Evolutionary conservation across 2,329 filamentous ascomycete species (phyloP).

Genomic region (Septoria linicola): DNA sequence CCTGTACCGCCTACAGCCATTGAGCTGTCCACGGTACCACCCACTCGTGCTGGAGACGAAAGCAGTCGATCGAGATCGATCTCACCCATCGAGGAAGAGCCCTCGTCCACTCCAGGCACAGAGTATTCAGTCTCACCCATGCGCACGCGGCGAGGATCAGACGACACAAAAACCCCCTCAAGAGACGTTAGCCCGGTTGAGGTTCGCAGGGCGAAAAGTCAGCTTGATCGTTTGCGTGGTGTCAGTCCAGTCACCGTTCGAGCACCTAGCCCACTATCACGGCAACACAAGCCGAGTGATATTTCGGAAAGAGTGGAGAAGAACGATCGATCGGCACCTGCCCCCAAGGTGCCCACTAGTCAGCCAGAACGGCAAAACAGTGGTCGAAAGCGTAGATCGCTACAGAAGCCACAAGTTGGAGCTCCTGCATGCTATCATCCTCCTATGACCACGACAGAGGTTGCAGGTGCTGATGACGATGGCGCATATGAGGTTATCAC

Average conservation of each 20-base stretch:
- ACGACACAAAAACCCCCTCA: background rate
- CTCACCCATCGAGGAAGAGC: constrained; percentile 15
- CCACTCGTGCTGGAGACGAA: constrained; percentile 20
- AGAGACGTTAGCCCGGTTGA: constrained; percentile 17
- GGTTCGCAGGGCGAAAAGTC: constrained; percentile 11
- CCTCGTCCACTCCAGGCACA: constrained; percentile 18
- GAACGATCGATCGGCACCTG: background rate
- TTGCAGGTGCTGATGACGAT: constrained; percentile 1
- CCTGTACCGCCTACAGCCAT: background rate
- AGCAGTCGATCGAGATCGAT: constrained; percentile 14
- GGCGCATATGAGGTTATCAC: constrained; percentile 29
- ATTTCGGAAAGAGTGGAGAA: background rate
- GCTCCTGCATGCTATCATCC: background rate
- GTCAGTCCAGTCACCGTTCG: constrained; percentile 10
- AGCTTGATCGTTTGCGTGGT: constrained; percentile 13
- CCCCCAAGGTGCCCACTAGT: background rate
- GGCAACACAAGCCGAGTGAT: constrained; percentile 4
- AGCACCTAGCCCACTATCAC: constrained; percentile 1
- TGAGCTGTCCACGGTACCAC: constrained; percentile 26
- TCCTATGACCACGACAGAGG: background rate
- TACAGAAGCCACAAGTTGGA: background rate
- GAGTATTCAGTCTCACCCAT: constrained; percentile 1
- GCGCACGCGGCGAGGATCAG: constrained; percentile 8
- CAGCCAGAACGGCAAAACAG: background rate
- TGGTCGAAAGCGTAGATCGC: background rate